Conservation (phyloP, 192 early-diverging fungal genomes). For the Piromyces finnis region DNA sequence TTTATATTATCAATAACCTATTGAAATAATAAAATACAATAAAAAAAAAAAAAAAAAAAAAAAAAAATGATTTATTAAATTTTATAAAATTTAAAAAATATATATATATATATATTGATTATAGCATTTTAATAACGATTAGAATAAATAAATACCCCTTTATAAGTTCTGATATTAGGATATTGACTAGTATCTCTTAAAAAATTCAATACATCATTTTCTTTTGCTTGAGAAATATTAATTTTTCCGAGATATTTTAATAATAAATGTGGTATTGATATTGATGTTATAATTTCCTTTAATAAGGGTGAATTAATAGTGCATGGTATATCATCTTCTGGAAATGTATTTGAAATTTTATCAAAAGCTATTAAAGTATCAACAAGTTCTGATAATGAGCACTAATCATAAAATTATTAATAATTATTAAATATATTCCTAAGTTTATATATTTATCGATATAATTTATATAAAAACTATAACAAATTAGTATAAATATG, state of each 20-base stretch:
- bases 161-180: background rate
- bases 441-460: no score
- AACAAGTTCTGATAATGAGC: background rate
- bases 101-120: no score
- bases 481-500: no score
- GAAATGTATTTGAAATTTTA: background rate
- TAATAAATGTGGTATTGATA: background rate
- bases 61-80: no score
- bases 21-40: no score
- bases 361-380: background rate
- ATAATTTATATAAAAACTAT: no score
- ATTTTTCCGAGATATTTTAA: background rate
- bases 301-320: background rate
- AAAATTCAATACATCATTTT: background rate
- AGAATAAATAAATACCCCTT: background rate
- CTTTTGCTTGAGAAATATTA: background rate
- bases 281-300: background rate
- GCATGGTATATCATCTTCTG: background rate
- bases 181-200: background rate
- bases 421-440: no score
- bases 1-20: constrained; percentile 35
- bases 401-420: background rate
- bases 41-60: no score
- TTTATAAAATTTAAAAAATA: no score
- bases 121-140: no score